These are phyloP conservation scores for Violaceomyces palustris DNA, from an alignment of 1,284 basidiomycete species.

Conservation along the genomic window DNA sequence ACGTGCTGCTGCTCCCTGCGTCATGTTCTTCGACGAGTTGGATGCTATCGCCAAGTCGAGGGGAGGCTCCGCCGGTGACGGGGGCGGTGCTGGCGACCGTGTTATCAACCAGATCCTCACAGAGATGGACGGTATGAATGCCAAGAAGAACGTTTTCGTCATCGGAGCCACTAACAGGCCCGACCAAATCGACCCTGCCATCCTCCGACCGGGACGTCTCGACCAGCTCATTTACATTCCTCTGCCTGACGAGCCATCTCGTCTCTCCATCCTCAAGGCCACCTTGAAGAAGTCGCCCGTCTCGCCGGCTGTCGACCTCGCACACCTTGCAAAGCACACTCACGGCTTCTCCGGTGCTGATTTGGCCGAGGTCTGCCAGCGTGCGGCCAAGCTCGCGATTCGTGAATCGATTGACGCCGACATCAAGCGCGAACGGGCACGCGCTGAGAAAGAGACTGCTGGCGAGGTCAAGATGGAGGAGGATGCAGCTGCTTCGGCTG, in stretches of 20 bases:
- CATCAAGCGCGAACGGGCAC: constrained; percentile 71
- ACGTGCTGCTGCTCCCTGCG: constrained; percentile 94
- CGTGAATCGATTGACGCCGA: constrained; percentile 91
- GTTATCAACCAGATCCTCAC: constrained; percentile 92
- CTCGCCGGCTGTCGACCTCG: constrained; percentile 75
- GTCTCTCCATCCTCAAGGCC: constrained; percentile 85
- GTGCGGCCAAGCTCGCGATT: constrained; percentile 93
- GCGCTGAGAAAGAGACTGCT: constrained; percentile 24
- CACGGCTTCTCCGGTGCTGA: constrained; percentile 99
- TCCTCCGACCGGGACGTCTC: constrained; percentile 95
- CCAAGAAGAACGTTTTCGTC: constrained; percentile 98
- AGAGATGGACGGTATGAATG: constrained; percentile 98
- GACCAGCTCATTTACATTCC: constrained; percentile 61
- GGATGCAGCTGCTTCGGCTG: constrained; percentile 60
- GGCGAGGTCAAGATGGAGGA: constrained; percentile 63
- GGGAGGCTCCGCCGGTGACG: constrained; percentile 75
- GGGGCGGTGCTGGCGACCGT: constrained; percentile 91
- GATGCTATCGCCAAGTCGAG: constrained; percentile 97
- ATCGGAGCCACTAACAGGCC: constrained; percentile 98
- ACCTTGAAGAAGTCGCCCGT: constrained; percentile 89
- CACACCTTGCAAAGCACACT: constrained; percentile 84
- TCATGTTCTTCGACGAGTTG: constrained; percentile 99
- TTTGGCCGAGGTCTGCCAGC: constrained; percentile 96
- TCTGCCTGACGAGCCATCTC: constrained; percentile 84
- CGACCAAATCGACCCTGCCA: constrained; percentile 95